These are phyloP conservation scores for Vararia minispora DNA, from an alignment of 768 basidiomycete species.

Conservation along the genomic window DNA sequence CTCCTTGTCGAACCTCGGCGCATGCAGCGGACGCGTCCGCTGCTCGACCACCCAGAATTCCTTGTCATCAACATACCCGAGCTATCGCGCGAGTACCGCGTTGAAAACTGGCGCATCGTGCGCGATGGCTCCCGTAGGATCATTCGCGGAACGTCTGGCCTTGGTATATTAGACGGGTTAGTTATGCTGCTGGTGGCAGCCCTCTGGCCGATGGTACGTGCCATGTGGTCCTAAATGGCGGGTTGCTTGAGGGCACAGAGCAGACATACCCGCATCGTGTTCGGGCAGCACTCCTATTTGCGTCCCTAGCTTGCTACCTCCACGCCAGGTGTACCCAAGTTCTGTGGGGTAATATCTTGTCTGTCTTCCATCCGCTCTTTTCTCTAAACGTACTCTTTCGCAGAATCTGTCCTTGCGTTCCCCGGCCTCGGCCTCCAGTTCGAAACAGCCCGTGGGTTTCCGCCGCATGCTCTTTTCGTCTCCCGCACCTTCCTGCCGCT, in stretches of 20 bases:
- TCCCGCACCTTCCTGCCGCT: slow-evolving; percentile 51
- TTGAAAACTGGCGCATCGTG: slow-evolving; percentile 40
- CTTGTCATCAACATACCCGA: slow-evolving; percentile 32
- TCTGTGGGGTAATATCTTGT: slow-evolving; percentile 30
- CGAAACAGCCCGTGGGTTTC: slow-evolving; percentile 55
- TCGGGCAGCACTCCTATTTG: not conserved
- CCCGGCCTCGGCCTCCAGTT: slow-evolving; percentile 64
- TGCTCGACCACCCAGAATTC: slow-evolving; percentile 40
- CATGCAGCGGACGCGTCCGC: slow-evolving; percentile 27
- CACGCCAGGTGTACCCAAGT: slow-evolving; percentile 32
- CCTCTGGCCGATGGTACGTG: slow-evolving; percentile 12
- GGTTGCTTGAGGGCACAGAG: not conserved
- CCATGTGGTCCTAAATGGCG: not conserved
- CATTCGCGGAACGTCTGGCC: slow-evolving; percentile 20
- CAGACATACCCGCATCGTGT: not conserved
- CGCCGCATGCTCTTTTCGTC: slow-evolving; percentile 20
- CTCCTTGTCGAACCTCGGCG: too few species aligned
- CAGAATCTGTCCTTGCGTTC: slow-evolving; percentile 63
- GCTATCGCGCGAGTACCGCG: slow-evolving; percentile 43
- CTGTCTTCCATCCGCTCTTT: not conserved
- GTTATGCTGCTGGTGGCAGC: slow-evolving; percentile 15
- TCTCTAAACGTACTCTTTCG: not conserved
- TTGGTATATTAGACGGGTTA: slow-evolving; percentile 28
- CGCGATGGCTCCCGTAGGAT: slow-evolving; percentile 29
- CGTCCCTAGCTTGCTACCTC: slow-evolving; percentile 17